Evolutionary conservation across 129 eudicot genomes (phyloP).

Genomic region (Escallonia rubra): DNA sequence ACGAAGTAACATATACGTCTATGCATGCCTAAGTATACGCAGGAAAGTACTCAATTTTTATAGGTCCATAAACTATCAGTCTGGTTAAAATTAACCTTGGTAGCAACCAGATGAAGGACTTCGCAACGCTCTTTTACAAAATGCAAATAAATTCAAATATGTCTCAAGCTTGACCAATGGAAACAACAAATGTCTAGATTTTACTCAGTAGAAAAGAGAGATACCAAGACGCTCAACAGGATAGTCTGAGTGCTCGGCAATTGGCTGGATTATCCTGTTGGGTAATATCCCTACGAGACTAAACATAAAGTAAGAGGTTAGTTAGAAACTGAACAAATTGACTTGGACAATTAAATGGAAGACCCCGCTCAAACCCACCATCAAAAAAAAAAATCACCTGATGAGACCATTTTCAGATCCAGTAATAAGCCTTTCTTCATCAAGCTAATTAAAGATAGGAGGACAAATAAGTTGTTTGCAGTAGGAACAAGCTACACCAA

Average conservation of each 20-base stretch:
- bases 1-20: too few species aligned
- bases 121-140: too few species aligned
- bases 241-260: constrained; percentile 94
- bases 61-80: not conserved
- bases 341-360: constrained; percentile 2
- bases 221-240: constrained; percentile 98
- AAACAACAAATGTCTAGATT: not conserved
- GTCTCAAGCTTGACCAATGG: not conserved
- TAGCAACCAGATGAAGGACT: too few species aligned
- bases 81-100: not conserved
- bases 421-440: constrained; percentile 85
- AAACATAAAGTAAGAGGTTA: constrained; percentile 15
- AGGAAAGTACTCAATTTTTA: too few species aligned
- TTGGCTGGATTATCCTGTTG: constrained; percentile 91
- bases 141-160: too few species aligned
- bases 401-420: constrained; percentile 90
- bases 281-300: constrained; percentile 95
- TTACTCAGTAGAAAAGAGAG: constrained; percentile 13
- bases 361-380: not conserved
- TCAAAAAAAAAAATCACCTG: constrained; percentile 37
- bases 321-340: constrained; percentile 7
- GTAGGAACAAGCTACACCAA: not conserved
- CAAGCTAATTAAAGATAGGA: constrained; percentile 44
- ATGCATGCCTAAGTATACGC: too few species aligned
- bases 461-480: not conserved